Conservation (phyloP, 2,329 filamentous ascomycete genomes). For the Huntiella bhutanensis region DNA sequence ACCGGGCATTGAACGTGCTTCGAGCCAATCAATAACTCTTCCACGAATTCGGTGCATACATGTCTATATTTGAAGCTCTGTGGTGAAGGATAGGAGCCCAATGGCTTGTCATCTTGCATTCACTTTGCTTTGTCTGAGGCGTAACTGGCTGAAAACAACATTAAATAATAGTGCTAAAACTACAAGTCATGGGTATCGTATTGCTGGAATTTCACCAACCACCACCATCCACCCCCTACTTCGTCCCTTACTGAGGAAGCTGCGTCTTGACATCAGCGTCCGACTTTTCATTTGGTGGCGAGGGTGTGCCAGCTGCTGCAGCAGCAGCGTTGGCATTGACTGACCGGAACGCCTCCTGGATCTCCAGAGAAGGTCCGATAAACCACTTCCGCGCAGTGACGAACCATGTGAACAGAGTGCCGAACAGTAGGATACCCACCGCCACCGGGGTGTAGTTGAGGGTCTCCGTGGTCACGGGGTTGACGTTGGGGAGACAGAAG, state of each 20-base stretch:
- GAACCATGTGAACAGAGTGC: slow-evolving; percentile 29
- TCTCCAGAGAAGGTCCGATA: slow-evolving; percentile 33
- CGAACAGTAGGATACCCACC: slow-evolving; percentile 34
- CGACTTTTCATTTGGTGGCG: slow-evolving; percentile 1
- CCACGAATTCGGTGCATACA: no score
- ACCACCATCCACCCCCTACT: not conserved
- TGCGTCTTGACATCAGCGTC: not conserved
- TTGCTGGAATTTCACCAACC: not conserved
- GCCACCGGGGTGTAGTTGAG: slow-evolving; percentile 41
- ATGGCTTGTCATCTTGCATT: no score
- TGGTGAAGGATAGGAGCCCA: no score
- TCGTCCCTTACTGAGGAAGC: not conserved
- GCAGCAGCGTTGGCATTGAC: slow-evolving; percentile 19
- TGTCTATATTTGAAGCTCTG: no score
- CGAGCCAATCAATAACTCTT: no score
- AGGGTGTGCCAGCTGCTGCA: not conserved
- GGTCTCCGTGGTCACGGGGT: slow-evolving; percentile 36
- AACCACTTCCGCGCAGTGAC: slow-evolving; percentile 36
- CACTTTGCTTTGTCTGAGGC: no score
- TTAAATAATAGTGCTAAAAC: no score
- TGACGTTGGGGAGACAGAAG: slow-evolving; percentile 36
- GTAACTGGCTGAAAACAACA: no score
- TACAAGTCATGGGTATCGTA: not conserved
- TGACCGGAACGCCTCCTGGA: slow-evolving; percentile 27
- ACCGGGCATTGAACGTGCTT: no score